phyloP scores from a whole-genome alignment of 176 grass and related monocot species.

The Ananas comosus region DNA sequence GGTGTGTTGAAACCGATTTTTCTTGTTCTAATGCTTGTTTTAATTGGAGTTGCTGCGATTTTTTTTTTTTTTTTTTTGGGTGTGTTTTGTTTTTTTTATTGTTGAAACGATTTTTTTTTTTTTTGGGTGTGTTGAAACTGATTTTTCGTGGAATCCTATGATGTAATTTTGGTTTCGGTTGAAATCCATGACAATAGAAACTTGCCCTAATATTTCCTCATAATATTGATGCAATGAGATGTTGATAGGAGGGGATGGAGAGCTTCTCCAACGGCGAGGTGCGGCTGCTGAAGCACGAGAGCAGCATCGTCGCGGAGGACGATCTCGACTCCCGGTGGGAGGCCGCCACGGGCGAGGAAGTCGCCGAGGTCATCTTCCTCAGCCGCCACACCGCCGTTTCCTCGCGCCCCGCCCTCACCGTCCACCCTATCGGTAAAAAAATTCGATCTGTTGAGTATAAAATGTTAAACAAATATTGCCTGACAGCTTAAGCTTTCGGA shows the following conservation, averaged over 20 bases:
- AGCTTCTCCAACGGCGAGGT: conserved; percentile 55
- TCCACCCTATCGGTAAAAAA: conserved; percentile 72
- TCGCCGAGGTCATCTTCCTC: conserved; percentile 68
- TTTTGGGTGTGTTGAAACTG: neutral
- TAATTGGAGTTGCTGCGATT: no score
- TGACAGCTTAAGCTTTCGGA: no score
- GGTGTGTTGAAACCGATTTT: no score
- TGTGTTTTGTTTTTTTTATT: neutral
- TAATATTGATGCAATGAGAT: neutral
- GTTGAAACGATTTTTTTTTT: neutral
- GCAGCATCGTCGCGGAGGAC: conserved; percentile 54
- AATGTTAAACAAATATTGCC: no score
- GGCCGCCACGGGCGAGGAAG: conserved; percentile 45
- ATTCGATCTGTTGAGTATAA: neutral
- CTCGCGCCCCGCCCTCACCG: conserved; percentile 68
- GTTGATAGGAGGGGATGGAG: conserved; percentile 45
- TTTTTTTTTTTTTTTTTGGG: neutral
- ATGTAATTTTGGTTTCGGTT: neutral
- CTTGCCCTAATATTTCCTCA: neutral
- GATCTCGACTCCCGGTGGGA: conserved; percentile 54
- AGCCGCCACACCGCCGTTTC: conserved; percentile 74
- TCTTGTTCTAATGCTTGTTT: no score
- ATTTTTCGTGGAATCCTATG: neutral
- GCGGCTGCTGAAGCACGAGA: conserved; percentile 53
- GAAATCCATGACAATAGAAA: neutral